phyloP scores from a whole-genome alignment of 345 rosid species.

The Dimocarpus longan region DNA sequence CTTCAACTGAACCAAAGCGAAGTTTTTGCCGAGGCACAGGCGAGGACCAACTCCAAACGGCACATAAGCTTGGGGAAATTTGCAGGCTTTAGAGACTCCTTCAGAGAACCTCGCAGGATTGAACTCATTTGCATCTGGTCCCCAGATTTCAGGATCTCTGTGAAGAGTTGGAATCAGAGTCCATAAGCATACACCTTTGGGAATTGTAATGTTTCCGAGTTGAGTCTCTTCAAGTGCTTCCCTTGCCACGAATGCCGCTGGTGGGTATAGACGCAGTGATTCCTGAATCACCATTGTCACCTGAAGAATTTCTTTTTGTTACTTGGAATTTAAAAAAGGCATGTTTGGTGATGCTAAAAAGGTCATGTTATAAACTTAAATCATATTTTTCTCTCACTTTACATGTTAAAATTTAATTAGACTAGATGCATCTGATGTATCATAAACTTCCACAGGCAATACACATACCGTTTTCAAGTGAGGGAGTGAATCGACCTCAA shows the following conservation, averaged over 20 bases:
- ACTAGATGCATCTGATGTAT: neutral
- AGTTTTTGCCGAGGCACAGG: slow-evolving; percentile 69
- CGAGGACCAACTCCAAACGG: slow-evolving; percentile 85
- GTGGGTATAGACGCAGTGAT: slow-evolving; percentile 64
- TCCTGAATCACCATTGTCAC: slow-evolving; percentile 69
- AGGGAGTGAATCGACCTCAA: slow-evolving; percentile 51
- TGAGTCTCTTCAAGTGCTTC: slow-evolving; percentile 63
- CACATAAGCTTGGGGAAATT: slow-evolving; percentile 60
- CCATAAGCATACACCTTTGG: slow-evolving; percentile 59
- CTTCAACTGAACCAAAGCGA: slow-evolving; percentile 71
- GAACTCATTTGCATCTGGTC: slow-evolving; percentile 68
- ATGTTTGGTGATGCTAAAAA: too few species aligned
- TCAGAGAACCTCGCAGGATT: slow-evolving; percentile 69
- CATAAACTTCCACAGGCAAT: neutral
- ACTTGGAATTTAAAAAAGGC: neutral
- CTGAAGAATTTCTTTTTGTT: slow-evolving; percentile 24
- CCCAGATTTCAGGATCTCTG: slow-evolving; percentile 68
- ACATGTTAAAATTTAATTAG: neutral
- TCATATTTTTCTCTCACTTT: neutral
- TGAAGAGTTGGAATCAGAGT: slow-evolving; percentile 65
- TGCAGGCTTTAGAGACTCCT: slow-evolving; percentile 75
- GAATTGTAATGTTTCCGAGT: slow-evolving; percentile 56
- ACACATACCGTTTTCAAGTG: slow-evolving; percentile 53
- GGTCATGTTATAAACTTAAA: neutral
- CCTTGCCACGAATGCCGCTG: slow-evolving; percentile 67